Base-by-base conservation (phyloP, 2,329 filamentous ascomycete genomes). In the Cordyceps pruinosa region DNA sequence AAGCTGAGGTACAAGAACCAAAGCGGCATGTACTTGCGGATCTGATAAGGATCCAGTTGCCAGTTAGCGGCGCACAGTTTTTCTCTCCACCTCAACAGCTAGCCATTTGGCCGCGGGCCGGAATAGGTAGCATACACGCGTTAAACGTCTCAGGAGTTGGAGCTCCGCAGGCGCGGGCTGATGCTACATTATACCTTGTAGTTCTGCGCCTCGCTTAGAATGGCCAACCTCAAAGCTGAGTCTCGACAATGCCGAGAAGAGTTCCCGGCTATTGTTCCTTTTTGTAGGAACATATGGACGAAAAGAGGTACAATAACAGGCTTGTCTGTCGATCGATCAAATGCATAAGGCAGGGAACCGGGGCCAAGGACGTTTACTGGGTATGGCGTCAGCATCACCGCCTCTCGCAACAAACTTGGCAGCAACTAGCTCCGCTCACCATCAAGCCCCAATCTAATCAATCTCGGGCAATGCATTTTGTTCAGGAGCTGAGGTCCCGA, bases 41-140 rank as follows among this genome's bases (percentile, higher is more conserved):
- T 55, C 52, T 47, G 52, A 55, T 47, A 55, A 55, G 32, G 23
- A 46, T 46, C 17, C 52, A 21, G 52, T 39, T n/a, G n/a, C n/a
- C n/a, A n/a, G n/a, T n/a, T n/a, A 32, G 28, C 15, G 21, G 51
- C 39, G 41, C 30, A 25, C 30, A 32, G 28, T 45, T 54, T 17
- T 32, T 7, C n/a, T 44, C 41, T 39, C 32, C 51, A 46, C 52
- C 19, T 7, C n/a, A 17, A n/a, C 19, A 45, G 15, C 19, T 10
- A 23, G 30, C 21, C n/a, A 25, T 34, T 39, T n/a, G 26, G 12
- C 28, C 5, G 5, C 15, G n/a, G n/a, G n/a, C n/a, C n/a, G n/a
- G n/a, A n/a, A n/a, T n/a, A n/a, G n/a, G n/a, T n/a, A n/a, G n/a
- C n/a, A n/a, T n/a, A n/a, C n/a, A n/a, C n/a, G n/a, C n/a, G n/a